Evolutionary conservation across 2,329 filamentous ascomycete genomes (phyloP).

Genomic region (Colletotrichum lindemuthianum): DNA sequence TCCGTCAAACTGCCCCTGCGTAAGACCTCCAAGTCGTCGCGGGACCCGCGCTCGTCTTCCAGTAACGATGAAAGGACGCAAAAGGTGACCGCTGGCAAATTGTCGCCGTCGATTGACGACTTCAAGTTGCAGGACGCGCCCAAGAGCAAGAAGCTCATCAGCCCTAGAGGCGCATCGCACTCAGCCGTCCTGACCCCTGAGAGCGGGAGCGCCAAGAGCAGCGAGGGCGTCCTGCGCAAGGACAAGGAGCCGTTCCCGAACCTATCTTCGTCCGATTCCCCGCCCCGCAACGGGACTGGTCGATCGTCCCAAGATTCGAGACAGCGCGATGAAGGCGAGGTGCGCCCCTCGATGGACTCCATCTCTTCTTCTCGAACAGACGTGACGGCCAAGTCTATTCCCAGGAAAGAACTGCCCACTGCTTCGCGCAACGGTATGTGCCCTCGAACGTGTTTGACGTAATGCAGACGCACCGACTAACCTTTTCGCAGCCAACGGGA

Average conservation of each 20-base stretch:
- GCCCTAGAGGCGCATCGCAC: slow-evolving; percentile 56
- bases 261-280: slow-evolving; percentile 42
- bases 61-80: slow-evolving; percentile 49
- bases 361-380: slow-evolving; percentile 52
- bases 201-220: slow-evolving; percentile 46
- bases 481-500: slow-evolving; percentile 48
- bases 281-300: slow-evolving; percentile 52
- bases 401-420: slow-evolving; percentile 72
- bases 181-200: slow-evolving; percentile 52
- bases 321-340: slow-evolving; percentile 63
- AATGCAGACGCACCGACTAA: slow-evolving; percentile 37
- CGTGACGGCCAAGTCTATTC: slow-evolving; percentile 59
- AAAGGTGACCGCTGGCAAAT: slow-evolving; percentile 48
- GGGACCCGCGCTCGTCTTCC: slow-evolving; percentile 33
- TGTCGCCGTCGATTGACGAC: slow-evolving; percentile 59
- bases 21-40: slow-evolving; percentile 59
- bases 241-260: slow-evolving; percentile 45
- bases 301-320: slow-evolving; percentile 70
- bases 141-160: slow-evolving; percentile 64
- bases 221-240: slow-evolving; percentile 49
- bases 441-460: slow-evolving; percentile 34
- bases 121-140: slow-evolving; percentile 87
- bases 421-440: slow-evolving; percentile 56
- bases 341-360: slow-evolving; percentile 55
- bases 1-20: slow-evolving; percentile 56